These are phyloP conservation scores for Cutaneotrichosporon arboriforme DNA, from an alignment of 1,284 basidiomycete species.

Conservation along the genomic window DNA sequence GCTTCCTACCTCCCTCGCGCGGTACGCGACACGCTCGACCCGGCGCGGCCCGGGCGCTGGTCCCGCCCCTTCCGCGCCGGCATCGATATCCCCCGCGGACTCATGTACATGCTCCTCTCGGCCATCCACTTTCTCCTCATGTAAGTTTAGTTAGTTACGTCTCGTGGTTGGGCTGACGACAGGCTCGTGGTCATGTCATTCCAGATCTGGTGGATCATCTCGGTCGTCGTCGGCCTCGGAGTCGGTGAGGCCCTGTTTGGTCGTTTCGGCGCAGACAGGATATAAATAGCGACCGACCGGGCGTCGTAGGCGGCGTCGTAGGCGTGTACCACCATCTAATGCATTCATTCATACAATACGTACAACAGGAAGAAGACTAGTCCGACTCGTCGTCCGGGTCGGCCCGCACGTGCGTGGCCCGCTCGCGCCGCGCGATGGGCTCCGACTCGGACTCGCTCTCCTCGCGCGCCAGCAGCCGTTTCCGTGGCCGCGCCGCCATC, in stretches of 20 bases:
- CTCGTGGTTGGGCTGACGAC: conserved; percentile 14
- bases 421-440: no score
- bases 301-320: no score
- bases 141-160: no score
- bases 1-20: conserved; percentile 22
- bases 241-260: conserved; percentile 43
- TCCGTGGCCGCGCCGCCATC: not conserved
- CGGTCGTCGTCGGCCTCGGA: conserved; percentile 37
- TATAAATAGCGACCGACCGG: no score
- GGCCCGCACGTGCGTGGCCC: no score
- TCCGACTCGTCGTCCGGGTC: conserved; percentile 4
- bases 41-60: conserved; percentile 22
- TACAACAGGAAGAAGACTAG: conserved; percentile 15
- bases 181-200: conserved; percentile 46
- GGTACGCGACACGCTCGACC: conserved; percentile 21
- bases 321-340: not conserved
- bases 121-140: conserved; percentile 38
- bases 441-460: not conserved
- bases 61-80: conserved; percentile 28
- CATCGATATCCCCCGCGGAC: conserved; percentile 33
- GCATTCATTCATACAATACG: no score
- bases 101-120: conserved; percentile 30
- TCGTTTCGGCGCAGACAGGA: conserved; percentile 13
- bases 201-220: conserved; percentile 44
- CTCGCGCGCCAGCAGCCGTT: not conserved